Conservation (phyloP, 352 stramenopile species). For the Phytopythium ostracodes region DNA sequence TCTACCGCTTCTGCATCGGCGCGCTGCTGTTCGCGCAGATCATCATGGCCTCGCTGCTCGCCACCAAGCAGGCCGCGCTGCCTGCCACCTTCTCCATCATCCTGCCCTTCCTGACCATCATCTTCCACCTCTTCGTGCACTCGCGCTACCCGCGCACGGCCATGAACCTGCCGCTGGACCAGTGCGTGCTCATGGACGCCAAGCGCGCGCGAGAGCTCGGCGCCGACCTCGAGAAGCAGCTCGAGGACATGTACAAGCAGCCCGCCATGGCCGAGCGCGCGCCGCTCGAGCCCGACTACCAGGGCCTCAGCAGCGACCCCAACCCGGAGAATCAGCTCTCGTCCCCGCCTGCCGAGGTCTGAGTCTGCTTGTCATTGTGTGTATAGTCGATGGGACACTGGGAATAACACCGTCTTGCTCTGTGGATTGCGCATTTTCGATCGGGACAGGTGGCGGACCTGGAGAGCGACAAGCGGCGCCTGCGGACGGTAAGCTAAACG, state of each 20-base stretch:
- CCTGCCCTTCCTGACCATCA: constrained; percentile 54
- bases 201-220: constrained; percentile 46
- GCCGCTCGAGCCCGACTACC: constrained; percentile 73
- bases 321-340: constrained; percentile 59
- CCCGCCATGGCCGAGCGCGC: constrained; percentile 58
- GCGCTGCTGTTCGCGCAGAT: constrained; percentile 77
- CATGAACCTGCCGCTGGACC: constrained; percentile 64
- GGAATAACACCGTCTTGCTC: not conserved
- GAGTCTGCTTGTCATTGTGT: constrained; percentile 8
- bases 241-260: constrained; percentile 67
- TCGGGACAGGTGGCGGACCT: not conserved
- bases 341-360: constrained; percentile 57
- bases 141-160: constrained; percentile 65
- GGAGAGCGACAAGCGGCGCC: constrained; percentile 3
- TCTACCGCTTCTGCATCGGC: constrained; percentile 79
- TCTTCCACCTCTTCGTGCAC: constrained; percentile 73
- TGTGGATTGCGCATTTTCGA: not conserved
- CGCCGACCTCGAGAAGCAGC: constrained; percentile 38
- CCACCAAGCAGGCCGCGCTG: constrained; percentile 67
- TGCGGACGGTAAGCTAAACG: constrained; percentile 3
- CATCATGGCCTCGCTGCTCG: constrained; percentile 67
- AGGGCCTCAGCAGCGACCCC: constrained; percentile 59
- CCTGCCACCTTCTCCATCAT: constrained; percentile 57
- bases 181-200: constrained; percentile 71
- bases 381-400: too few species aligned